Evolutionary conservation across 495 filamentous ascomycete genomes (phyloP).

Genomic region (Cercophora newfieldiana): DNA sequence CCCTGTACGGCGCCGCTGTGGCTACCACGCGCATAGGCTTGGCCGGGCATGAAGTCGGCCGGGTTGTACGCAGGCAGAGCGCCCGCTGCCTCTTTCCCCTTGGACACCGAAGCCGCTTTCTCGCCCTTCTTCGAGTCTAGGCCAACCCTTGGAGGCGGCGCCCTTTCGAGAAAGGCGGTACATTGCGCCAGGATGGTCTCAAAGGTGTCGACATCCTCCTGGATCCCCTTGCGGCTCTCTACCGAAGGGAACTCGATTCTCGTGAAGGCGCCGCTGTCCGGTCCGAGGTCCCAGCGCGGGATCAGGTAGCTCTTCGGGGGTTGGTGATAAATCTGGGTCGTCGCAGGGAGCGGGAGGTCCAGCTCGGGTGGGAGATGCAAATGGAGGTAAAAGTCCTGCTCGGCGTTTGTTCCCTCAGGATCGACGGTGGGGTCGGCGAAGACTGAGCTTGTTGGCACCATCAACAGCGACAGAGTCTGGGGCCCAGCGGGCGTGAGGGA

Average conservation of each 20-base stretch:
- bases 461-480: constrained; percentile 85
- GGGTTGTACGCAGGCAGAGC: constrained; percentile 72
- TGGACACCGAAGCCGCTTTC: constrained; percentile 32
- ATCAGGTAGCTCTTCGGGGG: constrained; percentile 87
- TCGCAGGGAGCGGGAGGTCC: constrained; percentile 85
- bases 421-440: constrained; percentile 62
- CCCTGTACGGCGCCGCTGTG: constrained; percentile 54
- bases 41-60: constrained; percentile 71
- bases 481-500: constrained; percentile 80
- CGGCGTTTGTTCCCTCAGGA: constrained; percentile 58
- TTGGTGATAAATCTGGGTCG: constrained; percentile 93
- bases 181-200: constrained; percentile 96
- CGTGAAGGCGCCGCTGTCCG: constrained; percentile 84
- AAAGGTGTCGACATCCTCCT: constrained; percentile 94
- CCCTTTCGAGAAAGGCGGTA: constrained; percentile 86
- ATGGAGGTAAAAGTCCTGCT: constrained; percentile 95
- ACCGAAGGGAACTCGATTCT: constrained; percentile 81
- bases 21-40: constrained; percentile 66
- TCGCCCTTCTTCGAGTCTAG: constrained; percentile 28
- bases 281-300: constrained; percentile 87
- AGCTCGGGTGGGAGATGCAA: constrained; percentile 91
- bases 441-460: constrained; percentile 83
- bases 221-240: constrained; percentile 66
- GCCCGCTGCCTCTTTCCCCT: constrained; percentile 39
- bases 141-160: constrained; percentile 53